Evolutionary conservation across 2,329 filamentous ascomycete species (phyloP).

Genomic region (Curvularia sp.): DNA sequence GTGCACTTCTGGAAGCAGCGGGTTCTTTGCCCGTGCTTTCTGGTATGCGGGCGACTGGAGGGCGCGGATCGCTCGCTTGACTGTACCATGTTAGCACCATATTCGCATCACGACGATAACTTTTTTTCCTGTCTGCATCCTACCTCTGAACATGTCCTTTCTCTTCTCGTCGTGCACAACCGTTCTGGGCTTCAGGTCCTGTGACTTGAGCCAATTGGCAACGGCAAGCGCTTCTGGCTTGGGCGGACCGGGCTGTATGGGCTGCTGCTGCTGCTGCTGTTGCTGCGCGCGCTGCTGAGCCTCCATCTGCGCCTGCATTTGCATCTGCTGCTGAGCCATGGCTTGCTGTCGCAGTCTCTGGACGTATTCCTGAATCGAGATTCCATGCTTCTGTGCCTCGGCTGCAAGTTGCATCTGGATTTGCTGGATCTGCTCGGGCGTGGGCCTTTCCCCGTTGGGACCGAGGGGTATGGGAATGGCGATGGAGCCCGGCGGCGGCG

Average conservation of each 20-base stretch:
- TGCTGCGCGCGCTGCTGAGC: constrained; percentile 34
- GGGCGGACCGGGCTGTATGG: constrained; percentile 78
- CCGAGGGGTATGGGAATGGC: constrained; percentile 35
- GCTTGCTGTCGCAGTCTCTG: constrained; percentile 62
- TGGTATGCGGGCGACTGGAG: constrained; percentile 88
- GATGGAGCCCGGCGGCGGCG: constrained; percentile 30
- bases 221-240: constrained; percentile 89
- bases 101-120: neutral
- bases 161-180: constrained; percentile 95
- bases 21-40: constrained; percentile 88
- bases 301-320: constrained; percentile 51
- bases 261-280: constrained; percentile 60
- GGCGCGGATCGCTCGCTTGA: constrained; percentile 93
- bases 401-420: constrained; percentile 84
- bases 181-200: constrained; percentile 87
- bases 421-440: constrained; percentile 81
- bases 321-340: constrained; percentile 55
- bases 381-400: constrained; percentile 83
- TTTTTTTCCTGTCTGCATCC: neutral
- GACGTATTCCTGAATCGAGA: constrained; percentile 85
- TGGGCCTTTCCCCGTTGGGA: constrained; percentile 62
- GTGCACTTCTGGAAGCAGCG: constrained; percentile 83
- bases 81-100: constrained; percentile 55
- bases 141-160: constrained; percentile 98
- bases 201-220: constrained; percentile 82